phyloP scores from a whole-genome alignment of 192 early-diverging fungal genomes.

The Mycoemilia scoparia region DNA sequence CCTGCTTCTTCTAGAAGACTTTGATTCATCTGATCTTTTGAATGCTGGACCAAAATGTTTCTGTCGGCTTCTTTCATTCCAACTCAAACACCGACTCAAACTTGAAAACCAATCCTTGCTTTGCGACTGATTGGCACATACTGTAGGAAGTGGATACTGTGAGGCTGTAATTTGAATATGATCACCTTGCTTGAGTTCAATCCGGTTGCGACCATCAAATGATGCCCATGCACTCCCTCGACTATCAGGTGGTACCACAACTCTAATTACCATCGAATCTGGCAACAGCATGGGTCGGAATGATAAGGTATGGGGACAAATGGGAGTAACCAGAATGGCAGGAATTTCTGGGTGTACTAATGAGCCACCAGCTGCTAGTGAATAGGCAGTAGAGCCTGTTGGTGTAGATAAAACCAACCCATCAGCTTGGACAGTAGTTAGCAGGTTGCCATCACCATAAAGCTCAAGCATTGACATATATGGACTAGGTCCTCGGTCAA shows the following conservation, averaged over 20 bases:
- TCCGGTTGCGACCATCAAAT: slow-evolving; percentile 86
- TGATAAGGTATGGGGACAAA: slow-evolving; percentile 83
- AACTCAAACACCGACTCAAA: slow-evolving; percentile 65
- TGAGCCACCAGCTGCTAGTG: slow-evolving; percentile 83
- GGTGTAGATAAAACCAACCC: slow-evolving; percentile 87
- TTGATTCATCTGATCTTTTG: too few species aligned
- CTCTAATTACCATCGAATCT: slow-evolving; percentile 72
- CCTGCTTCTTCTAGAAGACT: too few species aligned
- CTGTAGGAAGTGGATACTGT: slow-evolving; percentile 72
- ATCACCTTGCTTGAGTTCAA: slow-evolving; percentile 73
- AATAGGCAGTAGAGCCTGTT: slow-evolving; percentile 82
- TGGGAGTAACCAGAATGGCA: slow-evolving; percentile 82
- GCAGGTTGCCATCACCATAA: slow-evolving; percentile 69
- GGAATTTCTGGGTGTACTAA: slow-evolving; percentile 89
- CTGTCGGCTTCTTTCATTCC: slow-evolving; percentile 87
- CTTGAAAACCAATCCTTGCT: slow-evolving; percentile 82
- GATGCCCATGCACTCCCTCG: slow-evolving; percentile 82
- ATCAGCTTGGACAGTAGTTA: slow-evolving; percentile 93
- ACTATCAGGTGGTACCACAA: slow-evolving; percentile 66
- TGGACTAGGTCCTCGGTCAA: slow-evolving; percentile 85
- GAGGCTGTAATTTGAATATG: slow-evolving; percentile 73
- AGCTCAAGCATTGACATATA: slow-evolving; percentile 77
- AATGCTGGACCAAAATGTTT: slow-evolving; percentile 62
- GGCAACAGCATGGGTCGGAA: slow-evolving; percentile 96
- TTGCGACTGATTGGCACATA: slow-evolving; percentile 51